Conservation (phyloP, 306 rosid species). For the Corylus americana region DNA sequence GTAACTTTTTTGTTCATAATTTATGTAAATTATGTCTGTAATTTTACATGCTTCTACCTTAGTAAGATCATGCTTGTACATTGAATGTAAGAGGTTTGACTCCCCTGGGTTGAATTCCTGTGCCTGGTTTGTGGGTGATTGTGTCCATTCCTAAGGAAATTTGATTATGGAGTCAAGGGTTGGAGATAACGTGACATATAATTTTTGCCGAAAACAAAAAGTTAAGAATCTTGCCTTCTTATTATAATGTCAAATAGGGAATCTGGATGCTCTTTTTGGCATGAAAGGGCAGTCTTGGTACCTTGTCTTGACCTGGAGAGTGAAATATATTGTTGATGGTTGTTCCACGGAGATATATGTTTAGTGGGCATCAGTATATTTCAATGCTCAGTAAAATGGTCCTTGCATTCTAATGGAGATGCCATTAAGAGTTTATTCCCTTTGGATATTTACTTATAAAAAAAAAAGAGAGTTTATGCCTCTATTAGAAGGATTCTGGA, state of each 20-base stretch:
- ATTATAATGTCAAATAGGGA: conserved; percentile 4
- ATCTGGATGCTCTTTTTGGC: not conserved
- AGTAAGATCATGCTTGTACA: not conserved
- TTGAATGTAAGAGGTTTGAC: not conserved
- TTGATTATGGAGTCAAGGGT: not conserved
- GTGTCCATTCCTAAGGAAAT: not conserved
- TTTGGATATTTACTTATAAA: too few species aligned
- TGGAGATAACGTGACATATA: not conserved
- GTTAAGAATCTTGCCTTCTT: not conserved
- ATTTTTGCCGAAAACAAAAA: not conserved
- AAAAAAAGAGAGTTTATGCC: not conserved
- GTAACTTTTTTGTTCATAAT: not conserved
- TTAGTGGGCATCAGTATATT: not conserved
- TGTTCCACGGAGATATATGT: not conserved
- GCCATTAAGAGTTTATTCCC: not conserved
- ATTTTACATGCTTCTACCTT: not conserved
- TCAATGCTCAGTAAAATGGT: not conserved
- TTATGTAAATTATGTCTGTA: not conserved
- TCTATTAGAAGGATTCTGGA: not conserved
- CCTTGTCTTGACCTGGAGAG: not conserved
- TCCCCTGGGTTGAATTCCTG: not conserved
- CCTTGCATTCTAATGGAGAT: not conserved
- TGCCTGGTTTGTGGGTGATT: not conserved
- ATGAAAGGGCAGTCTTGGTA: not conserved
- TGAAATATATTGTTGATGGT: not conserved